A percentile compares a stretch with the other conserved stretches of the same genome.
These are phyloP conservation scores for Cryptococcus floricola DNA, from an alignment of 1,284 basidiomycete species.

Conservation along the genomic window DNA sequence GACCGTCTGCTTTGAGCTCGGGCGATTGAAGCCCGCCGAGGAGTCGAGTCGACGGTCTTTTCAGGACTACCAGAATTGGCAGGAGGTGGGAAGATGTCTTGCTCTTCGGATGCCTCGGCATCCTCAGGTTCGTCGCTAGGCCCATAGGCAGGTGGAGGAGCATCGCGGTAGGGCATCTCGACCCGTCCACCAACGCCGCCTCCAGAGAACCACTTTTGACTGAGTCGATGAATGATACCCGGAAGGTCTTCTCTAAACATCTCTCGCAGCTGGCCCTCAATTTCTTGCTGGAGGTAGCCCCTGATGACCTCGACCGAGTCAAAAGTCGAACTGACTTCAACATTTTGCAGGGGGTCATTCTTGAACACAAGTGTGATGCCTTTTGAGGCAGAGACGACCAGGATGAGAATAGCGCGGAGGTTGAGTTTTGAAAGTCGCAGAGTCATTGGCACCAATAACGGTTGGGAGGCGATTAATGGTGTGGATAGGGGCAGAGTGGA, in stretches of 20 bases:
- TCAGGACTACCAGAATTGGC: slow-evolving; percentile 31
- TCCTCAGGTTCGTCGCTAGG: slow-evolving; percentile 55
- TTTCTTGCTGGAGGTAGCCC: slow-evolving; percentile 93
- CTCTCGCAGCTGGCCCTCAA: slow-evolving; percentile 92
- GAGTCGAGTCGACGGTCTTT: slow-evolving; percentile 21
- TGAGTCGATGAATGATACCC: slow-evolving; percentile 91
- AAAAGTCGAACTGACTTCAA: slow-evolving; percentile 96
- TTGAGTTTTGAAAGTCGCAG: slow-evolving; percentile 92
- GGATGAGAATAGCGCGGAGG: slow-evolving; percentile 91
- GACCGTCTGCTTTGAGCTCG: slow-evolving; percentile 15
- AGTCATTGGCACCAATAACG: slow-evolving; percentile 95
- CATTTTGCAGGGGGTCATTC: slow-evolving; percentile 96
- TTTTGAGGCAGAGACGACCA: slow-evolving; percentile 94
- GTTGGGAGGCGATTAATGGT: slow-evolving; percentile 84
- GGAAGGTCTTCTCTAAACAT: slow-evolving; percentile 98
- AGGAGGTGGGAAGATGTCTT: slow-evolving; percentile 41
- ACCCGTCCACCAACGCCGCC: slow-evolving; percentile 43
- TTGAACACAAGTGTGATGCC: slow-evolving; percentile 99
- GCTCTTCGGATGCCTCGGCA: slow-evolving; percentile 23
- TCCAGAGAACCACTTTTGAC: slow-evolving; percentile 74
- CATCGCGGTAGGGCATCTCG: slow-evolving; percentile 45
- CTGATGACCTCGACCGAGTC: slow-evolving; percentile 97
- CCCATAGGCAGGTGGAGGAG: slow-evolving; percentile 4
- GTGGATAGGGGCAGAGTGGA: slow-evolving; percentile 69
- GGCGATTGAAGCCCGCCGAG: slow-evolving; percentile 13